Percentiles rank a stretch among this genome's conserved stretches.
These are phyloP conservation scores for Phytophthora sp. DNA, from an alignment of 352 stramenopile species.

Conservation along the genomic window DNA sequence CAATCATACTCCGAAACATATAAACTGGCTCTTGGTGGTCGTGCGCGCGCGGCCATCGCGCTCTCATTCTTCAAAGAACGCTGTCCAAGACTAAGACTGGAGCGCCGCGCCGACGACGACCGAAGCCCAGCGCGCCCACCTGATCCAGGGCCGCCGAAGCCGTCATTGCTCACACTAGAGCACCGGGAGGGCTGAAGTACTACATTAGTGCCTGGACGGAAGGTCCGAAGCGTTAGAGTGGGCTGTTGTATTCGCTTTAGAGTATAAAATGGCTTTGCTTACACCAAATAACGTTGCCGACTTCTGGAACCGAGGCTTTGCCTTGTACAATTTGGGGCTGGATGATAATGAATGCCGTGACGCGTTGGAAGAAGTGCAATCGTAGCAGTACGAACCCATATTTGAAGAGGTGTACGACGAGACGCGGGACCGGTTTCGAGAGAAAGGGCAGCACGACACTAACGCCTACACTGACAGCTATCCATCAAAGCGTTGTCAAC, in stretches of 20 bases:
- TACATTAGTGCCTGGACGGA: no score
- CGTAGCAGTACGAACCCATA: background rate
- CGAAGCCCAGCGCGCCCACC: background rate
- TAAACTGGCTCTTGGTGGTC: no score
- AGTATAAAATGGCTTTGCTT: background rate
- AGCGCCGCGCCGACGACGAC: no score
- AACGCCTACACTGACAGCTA: background rate
- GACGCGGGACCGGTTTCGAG: background rate
- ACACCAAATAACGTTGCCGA: background rate
- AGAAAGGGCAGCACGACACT: background rate
- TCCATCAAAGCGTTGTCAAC: background rate
- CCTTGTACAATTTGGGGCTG: background rate
- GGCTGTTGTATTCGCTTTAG: no score
- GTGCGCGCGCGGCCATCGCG: no score
- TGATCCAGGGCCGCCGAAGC: background rate
- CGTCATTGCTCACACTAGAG: no score
- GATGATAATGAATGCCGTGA: background rate
- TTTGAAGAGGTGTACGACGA: background rate
- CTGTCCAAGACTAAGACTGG: no score
- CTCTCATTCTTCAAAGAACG: no score
- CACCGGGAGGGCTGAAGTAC: no score
- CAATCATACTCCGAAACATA: no score
- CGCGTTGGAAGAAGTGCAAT: background rate
- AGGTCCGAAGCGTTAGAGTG: background rate
- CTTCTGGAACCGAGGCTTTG: background rate